Percentiles rank a stretch among this genome's conserved stretches.
These are phyloP conservation scores for Medicago lupulina DNA, from an alignment of 306 rosid genomes.

Conservation along the genomic window DNA sequence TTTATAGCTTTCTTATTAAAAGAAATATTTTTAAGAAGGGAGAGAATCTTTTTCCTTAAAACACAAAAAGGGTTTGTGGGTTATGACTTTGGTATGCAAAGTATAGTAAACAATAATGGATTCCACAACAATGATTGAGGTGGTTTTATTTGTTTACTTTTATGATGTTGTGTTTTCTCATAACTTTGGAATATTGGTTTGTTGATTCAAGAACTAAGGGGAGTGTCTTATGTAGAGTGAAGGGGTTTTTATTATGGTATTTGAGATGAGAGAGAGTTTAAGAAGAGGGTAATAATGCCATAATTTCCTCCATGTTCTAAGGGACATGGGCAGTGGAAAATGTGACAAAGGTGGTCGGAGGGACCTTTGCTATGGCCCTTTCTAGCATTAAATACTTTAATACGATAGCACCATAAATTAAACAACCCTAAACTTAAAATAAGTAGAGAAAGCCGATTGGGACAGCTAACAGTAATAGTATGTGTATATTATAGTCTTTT, in stretches of 20 bases:
- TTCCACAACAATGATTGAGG: conserved; percentile 54
- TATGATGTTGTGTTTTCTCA: conserved; percentile 36
- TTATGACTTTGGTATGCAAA: neutral
- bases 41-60: conserved; percentile 33
- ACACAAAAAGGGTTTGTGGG: conserved; percentile 36
- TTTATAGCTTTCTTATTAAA: neutral
- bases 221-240: conserved; percentile 43
- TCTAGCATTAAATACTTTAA: conserved; percentile 49
- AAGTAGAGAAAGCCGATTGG: neutral
- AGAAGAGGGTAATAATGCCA: conserved; percentile 61
- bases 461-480: neutral
- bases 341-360: conserved; percentile 72
- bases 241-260: conserved; percentile 44
- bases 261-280: conserved; percentile 44
- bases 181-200: conserved; percentile 47
- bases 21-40: neutral
- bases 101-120: conserved; percentile 38
- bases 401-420: conserved; percentile 6
- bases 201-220: conserved; percentile 57
- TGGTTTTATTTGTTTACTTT: conserved; percentile 46
- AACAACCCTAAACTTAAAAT: conserved; percentile 33
- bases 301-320: conserved; percentile 95
- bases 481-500: conserved; percentile 23
- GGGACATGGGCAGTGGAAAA: conserved; percentile 79
- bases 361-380: conserved; percentile 55